Evolutionary conservation across 192 early-diverging fungal genomes (phyloP), one percentile per base, ranked within the genome.

Genomic region (Thamnidium elegans): DNA sequence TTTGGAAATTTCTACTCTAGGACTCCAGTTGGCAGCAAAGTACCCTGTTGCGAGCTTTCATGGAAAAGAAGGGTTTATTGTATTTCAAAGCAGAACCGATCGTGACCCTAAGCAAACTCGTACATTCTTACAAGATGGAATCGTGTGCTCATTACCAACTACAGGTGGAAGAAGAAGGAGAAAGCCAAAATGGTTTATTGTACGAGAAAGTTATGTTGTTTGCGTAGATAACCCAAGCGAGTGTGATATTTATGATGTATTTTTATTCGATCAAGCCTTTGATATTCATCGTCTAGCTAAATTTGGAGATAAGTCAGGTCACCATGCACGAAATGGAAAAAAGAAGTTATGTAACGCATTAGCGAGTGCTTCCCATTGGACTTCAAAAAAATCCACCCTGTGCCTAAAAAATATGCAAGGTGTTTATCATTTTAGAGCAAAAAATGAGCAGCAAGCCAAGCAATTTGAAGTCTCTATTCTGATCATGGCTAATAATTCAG

Each of bases 41-140:
- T 62, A 69, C 21, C 70, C 78, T 0, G 65, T 76, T 30, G 72
- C 74, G 3, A 65, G 72, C 1, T 78, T 70, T 26, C 77, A 90
- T 61, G 89, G 89, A 23, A 90, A 90, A 67, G 89, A 90, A 66
- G 86, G 85, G n/a, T 85, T 81, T 66, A 58, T 87, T 55, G 69
- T 60, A 23, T 66, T 81, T 3, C 64, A 71, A 14, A 43, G 82
- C 65, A 74, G 81, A 70, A 62, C 83, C 67, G 63, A 84, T 70
- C 62, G 80, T 73, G 79, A 46, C 4, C 72, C 67, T 10, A 48
- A 53, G 11, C 55, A 66, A 20, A 19, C 53, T 14, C 39, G 64
- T 5, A 34, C 30, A 21, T 65, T 59, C 36, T 45, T 59, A 13
- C 19, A 59, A 21, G 43, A 59, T 59, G 58, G 55, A 30, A 17